Base-by-base conservation (phyloP, 352 stramenopile species). In the Phytophthora agathidicida region DNA sequence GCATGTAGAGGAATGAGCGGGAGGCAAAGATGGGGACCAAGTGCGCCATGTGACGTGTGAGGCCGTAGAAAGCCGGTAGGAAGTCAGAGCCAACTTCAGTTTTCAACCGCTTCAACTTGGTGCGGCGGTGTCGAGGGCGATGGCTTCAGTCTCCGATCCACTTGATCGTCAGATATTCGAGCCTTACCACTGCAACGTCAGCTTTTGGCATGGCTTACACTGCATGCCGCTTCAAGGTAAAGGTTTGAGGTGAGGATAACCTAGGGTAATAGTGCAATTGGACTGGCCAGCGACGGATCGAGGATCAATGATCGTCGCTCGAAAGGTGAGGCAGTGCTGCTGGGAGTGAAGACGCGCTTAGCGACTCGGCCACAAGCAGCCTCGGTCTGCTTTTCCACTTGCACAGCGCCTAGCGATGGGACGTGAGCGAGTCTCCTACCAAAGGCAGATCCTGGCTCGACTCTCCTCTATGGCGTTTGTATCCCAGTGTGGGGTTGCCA, bases 11-110 rank as follows among this genome's bases (percentile, higher is more conserved):
- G 59, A 63, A 38, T 14, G 43, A 35, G 41, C 32, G 26, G 42
- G 50, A 60, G 41, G 41, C 50, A 57, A 28, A 62, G 58, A 62
- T 62, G 58, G 58, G 37, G 50, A 47, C 9, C 14, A n/a, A n/a
- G n/a, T n/a, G n/a, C n/a, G n/a, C n/a, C n/a, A n/a, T n/a, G n/a
- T 44, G 22, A 20, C 14, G 24, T n/a, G 32, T 44, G 54, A 49
- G 54, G 52, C 51, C 30, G 30, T 45, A 51, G 36, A 52, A 60
- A 65, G 37, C 38, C 45, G 24, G 56, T 16, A 43, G 23, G 28
- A 11, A 64, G 30, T 47, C 56, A 65, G 56, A 59, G 19, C 23
- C 37, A 43, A 47, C 47, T 60, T 59, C 56, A 58, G 51, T 8
- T 55, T n/a, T 57, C 16, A 9, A 22, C 11, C 19, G 30, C 53